Evolutionary conservation across 2,329 filamentous ascomycete genomes (phyloP), one percentile per base, ranked within the genome.

Genomic region (Purpureocillium lavendulum): DNA sequence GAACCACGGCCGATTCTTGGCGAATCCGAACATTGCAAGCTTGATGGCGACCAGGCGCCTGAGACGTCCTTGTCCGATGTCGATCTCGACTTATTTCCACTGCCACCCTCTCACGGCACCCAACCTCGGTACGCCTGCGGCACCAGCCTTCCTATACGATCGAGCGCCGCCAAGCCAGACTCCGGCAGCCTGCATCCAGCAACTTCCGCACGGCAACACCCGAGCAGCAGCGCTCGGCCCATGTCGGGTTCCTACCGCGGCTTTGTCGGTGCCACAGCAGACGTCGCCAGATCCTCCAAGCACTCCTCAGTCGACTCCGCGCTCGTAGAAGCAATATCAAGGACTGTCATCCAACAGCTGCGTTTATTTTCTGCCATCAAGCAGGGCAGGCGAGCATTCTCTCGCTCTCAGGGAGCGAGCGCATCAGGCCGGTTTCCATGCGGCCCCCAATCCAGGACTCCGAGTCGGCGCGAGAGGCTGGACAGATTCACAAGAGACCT

Each of bases 301-400:
- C 53, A 55, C 16, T 24, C 46, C 50, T 47, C 58, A 44, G 37
- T 59, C 16, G 66, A 70, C 40, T 56, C 62, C 13, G 54, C 57
- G 9, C 58, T 66, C 12, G 63, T 67, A 44, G 63, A 69, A 41
- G 63, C 68, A 4, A 64, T 71, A 32, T 62, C 64, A 15, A 62
- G 67, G 38, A 66, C 59, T 32, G 54, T 73, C 26, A 59, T 58
- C 6, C 68, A 73, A 40, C 69, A 73, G 39, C 47, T 63, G 34
- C 65, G 61, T 2, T 43, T 71, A 24, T 58, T 66, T 31, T 61
- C 59, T 4, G 39, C 65, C 5, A 49, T 46, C 24, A 40, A 43
- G 24, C 41, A 24, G 10, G 36, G 38, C 4, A 39, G 41, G 36
- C 40, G 41, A 42, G 35, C 28, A 2, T 15, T n/a, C 36, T 34